Evolutionary conservation across 768 basidiomycete genomes (phyloP), one percentile per base, ranked within the genome.

Genomic region (Rhodotorula diobovata): DNA sequence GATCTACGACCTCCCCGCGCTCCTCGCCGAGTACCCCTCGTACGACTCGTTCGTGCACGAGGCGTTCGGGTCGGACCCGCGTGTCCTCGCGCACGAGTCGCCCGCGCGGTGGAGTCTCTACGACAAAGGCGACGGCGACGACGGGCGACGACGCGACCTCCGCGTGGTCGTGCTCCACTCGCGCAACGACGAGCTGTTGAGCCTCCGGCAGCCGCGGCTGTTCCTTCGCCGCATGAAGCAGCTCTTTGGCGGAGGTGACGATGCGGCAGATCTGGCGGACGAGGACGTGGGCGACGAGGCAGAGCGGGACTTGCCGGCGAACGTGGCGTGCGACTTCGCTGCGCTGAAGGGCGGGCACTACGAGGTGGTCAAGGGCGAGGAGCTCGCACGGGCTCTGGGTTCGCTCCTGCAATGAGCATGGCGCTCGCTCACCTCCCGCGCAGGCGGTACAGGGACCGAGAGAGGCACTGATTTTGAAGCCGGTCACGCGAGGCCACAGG

Each of bases 21-120:
- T 78, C 54, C 50, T 78, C 46, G 58, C 35, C 45, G 77, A 78
- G 54, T 78, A 78, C 65, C 77, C 77, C 10, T 41, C 58, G 25
- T 78, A 78, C 54, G 41, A 23, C 25, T 71, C 60, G 46, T 78
- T 77, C 60, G 73, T 76, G 8, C 57, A 62, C 11, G 68, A 69
- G 11, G 77, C 77, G 32, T 77, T 78, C 39, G 75, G 75, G 9
- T 25, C 54, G 0, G 67, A 68, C 46, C 45, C 32, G 14, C 37
- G 5, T 6, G 30, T 14, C 48, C 56, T 66, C n/a, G 57, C 35
- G 3, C 23, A 18, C 55, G 74, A 71, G 51, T 75, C 74, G 16
- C 70, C 70, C 5, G 55, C 70, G 50, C 48, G 67, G 48, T 72
- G 71, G 68, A 34, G 35, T n/a, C n/a, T n/a, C n/a, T n/a, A n/a